These are phyloP conservation scores for Teratosphaeria nubilosa DNA, from an alignment of 2,329 filamentous ascomycete species.

Conservation along the genomic window DNA sequence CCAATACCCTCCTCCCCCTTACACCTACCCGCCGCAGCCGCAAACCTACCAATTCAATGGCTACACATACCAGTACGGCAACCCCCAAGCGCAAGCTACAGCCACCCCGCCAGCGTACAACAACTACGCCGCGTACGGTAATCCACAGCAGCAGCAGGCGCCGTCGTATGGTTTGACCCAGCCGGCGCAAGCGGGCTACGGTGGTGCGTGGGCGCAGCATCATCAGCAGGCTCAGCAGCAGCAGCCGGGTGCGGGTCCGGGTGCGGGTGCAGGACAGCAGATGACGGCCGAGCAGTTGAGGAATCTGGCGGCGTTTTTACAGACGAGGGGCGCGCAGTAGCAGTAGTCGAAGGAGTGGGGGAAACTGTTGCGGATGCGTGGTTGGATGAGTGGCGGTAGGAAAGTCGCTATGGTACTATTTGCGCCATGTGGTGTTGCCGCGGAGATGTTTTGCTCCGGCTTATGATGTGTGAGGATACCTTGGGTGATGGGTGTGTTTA, in stretches of 20 bases:
- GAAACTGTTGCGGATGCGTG: too few species aligned
- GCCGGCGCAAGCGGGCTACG: background rate
- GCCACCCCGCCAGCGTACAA: background rate
- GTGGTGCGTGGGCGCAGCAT: conserved; percentile 6
- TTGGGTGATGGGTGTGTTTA: background rate
- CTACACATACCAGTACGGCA: conserved; percentile 20
- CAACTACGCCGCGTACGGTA: conserved; percentile 5
- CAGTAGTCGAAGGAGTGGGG: background rate
- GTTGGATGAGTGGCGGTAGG: too few species aligned
- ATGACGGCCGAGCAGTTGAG: conserved; percentile 3
- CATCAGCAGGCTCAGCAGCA: conserved; percentile 16
- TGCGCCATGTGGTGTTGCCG: too few species aligned
- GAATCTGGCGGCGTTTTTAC: conserved; percentile 5
- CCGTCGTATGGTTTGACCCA: background rate
- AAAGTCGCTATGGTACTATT: too few species aligned
- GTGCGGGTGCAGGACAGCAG: too few species aligned
- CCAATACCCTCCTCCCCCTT: background rate
- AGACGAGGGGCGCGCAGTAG: conserved; percentile 1
- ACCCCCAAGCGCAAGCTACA: background rate
- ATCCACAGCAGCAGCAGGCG: conserved; percentile 9
- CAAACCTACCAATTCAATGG: conserved; percentile 86
- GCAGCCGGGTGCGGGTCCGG: conserved; percentile 9
- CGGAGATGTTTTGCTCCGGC: too few species aligned
- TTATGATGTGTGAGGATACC: background rate
- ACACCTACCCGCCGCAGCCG: conserved; percentile 48